Base-by-base conservation (phyloP, 768 basidiomycete species). In the Russula emetica region DNA sequence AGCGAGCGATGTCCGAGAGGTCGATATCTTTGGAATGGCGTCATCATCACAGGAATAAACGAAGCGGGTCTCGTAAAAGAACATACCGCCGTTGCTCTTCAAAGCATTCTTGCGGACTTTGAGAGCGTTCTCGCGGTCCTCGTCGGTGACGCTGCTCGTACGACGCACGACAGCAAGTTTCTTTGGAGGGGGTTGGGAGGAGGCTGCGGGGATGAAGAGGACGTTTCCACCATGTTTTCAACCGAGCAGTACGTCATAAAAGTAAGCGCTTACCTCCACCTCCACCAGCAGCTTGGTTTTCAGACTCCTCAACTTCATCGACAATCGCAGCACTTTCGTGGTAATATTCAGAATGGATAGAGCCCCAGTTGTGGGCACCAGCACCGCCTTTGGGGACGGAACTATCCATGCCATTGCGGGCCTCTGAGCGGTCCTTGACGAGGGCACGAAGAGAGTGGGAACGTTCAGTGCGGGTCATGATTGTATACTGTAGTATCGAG, bases 311-410 rank as follows among this genome's bases (percentile, higher is more conserved):
- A 52, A 78, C 76, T 71, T 84, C 84, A 74, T 91, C 90, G 24
- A 76, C 77, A 49, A 80, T 60, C 1, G 85, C 87, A 75, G 89
- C 90, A 69, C 82, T 78, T 64, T 82, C 78, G 45, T 74, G 76
- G 52, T 22, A 38, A n/a, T 5, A 30, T 76, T 92, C 88, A 69
- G 90, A 79, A 3, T 74, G 76, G 66, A 90, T 73, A 61, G 80
- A 82, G 64, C 93, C 93, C 93, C 93, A 96, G 77, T 91, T 93
- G 77, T 94, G 85, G 9, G 81, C 79, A 38, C 93, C 93, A 30
- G 83, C 85, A 60, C 93, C 93, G 65, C 83, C 79, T 78, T 94
- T 94, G 76, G 85, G 86, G 62, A 87, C 69, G 69, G 81, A 82
- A 70, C 81, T 82, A 80, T 87, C 84, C 62, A 87, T 79, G 58